Evolutionary conservation across 148 eudicot species (phyloP).

Genomic region (Chenopodium quinoa): DNA sequence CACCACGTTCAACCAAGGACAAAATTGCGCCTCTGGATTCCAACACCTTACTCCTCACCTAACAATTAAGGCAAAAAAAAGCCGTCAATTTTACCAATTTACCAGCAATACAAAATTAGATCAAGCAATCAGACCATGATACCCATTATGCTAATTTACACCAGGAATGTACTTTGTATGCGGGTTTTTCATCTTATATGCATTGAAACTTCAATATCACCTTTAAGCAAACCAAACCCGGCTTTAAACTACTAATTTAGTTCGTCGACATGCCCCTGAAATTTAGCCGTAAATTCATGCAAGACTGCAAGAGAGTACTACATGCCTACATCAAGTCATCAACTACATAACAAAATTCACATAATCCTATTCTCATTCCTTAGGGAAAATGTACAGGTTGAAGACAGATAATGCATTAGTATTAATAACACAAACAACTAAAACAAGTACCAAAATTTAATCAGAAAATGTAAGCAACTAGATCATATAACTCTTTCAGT

Average conservation of each 20-base stretch:
- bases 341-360: not conserved
- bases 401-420: too few relatives aligned
- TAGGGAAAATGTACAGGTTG: too few relatives aligned
- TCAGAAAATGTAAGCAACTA: too few relatives aligned
- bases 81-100: not conserved
- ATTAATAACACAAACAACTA: too few relatives aligned
- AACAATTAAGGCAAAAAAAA: slow-evolving; percentile 11
- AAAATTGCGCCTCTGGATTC: slow-evolving; percentile 77
- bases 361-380: not conserved
- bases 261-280: not conserved
- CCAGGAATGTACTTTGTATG: not conserved
- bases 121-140: not conserved
- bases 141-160: not conserved
- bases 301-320: not conserved
- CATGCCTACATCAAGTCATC: not conserved
- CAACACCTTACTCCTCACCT: slow-evolving; percentile 91
- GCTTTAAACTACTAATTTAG: not conserved
- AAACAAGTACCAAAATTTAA: too few relatives aligned
- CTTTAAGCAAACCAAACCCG: not conserved
- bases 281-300: not conserved
- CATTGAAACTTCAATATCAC: not conserved
- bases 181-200: too few relatives aligned
- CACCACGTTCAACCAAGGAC: slow-evolving; percentile 76
- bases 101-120: not conserved
- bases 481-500: too few relatives aligned